Evolutionary conservation across 2,329 filamentous ascomycete species (phyloP).

Genomic region (Claviceps monticola): DNA sequence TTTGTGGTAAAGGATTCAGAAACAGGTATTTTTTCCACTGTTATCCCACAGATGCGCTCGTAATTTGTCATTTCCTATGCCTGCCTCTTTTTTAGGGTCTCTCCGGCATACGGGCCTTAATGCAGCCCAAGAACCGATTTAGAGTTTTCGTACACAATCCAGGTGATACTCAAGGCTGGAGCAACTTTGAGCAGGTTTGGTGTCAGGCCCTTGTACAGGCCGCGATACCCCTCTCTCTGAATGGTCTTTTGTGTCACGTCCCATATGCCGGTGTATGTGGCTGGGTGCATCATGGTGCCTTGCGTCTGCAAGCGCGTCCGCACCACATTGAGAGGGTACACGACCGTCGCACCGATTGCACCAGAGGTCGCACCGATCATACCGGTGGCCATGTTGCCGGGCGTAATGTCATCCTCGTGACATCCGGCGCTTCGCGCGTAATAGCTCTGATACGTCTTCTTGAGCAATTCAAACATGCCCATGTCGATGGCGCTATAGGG

Average conservation of each 20-base stretch:
- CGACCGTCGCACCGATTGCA: constrained; percentile 80
- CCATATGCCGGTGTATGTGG: constrained; percentile 80
- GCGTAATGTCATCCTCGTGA: constrained; percentile 70
- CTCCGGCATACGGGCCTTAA: constrained; percentile 6
- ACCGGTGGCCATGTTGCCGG: constrained; percentile 72
- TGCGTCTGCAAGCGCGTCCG: constrained; percentile 87
- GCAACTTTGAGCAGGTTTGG: constrained; percentile 94
- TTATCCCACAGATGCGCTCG: background rate
- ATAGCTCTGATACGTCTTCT: constrained; percentile 55
- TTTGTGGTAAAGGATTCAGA: too few relatives aligned
- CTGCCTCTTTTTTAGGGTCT: background rate
- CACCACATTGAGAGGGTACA: constrained; percentile 90
- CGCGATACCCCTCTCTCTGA: constrained; percentile 66
- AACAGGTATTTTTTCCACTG: background rate
- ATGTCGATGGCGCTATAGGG: constrained; percentile 96
- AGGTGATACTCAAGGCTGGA: constrained; percentile 88
- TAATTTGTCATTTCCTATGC: background rate
- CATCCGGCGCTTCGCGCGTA: constrained; percentile 56
- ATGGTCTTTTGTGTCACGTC: constrained; percentile 81
- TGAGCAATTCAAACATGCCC: constrained; percentile 87
- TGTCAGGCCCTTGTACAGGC: constrained; percentile 87
- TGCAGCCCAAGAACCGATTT: constrained; percentile 54
- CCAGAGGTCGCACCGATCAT: constrained; percentile 84
- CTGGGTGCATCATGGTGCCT: constrained; percentile 79
- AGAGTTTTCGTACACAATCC: constrained; percentile 83